Base-by-base conservation (phyloP, 139 green algal genomes). In the Nannochloris sp. region DNA sequence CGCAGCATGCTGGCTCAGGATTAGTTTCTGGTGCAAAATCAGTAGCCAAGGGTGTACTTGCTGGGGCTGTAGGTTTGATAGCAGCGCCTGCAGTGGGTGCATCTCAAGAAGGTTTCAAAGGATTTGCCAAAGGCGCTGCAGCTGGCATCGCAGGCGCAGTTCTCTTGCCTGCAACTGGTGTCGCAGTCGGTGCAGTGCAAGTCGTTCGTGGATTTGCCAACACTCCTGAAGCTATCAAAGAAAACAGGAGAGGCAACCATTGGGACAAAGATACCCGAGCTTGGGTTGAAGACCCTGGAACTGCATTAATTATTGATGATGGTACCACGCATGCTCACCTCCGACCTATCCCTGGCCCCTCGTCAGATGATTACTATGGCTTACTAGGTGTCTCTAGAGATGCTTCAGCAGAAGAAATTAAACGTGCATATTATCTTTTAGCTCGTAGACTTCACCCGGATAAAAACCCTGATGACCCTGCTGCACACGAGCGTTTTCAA, bases 371-470 rank as follows among this genome's bases (percentile, higher is more conserved):
- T 38, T 91, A 81, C 38, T 95, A 93, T 66, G 77, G 75, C 3
- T 60, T 89, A 35, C 66, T 91, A 31, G 82, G 85, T 29, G 88
- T 96, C 9, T 9, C 61, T 1, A 71, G 54, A 2, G 72, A 85
- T 32, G 87, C 89, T 2, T 79, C 76, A 2, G 42, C 68, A 3
- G 82, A 82, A 14, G 72, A 83, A 4, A 91, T 97, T 56, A 93
- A 95, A 75, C 83, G 83, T 38, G 68, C 84, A 29, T 98, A 98
- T 74, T 98, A 97, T 80, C 24, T 91, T 3, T 75, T 95, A 42
- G 92, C 93, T 0, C 67, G 86, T 19, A 58, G 58, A 54, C 53
- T 85, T 36, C 86, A 90, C 64, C 84, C 84, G 12, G 91, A 98
- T 74, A 98, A 98, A 77, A 96, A 96, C 70, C 85, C 82, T 0